Evolutionary conservation across 2,329 filamentous ascomycete species (phyloP).

Genomic region (Apiospora arundinis): DNA sequence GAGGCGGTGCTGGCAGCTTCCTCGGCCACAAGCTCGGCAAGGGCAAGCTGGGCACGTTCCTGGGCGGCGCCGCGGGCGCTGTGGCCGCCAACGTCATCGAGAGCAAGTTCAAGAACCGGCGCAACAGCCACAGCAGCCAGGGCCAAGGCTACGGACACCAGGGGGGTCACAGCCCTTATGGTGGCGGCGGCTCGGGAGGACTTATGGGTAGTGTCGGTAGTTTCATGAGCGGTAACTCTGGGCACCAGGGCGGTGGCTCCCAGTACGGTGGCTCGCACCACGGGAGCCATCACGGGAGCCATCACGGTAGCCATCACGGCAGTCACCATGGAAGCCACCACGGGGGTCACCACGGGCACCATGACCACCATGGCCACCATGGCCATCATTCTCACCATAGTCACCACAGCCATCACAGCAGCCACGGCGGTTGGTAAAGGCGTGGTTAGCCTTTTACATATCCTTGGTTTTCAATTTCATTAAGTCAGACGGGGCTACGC

Average conservation of each 20-base stretch:
- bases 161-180: conserved; percentile 22
- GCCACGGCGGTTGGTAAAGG: conserved; percentile 11
- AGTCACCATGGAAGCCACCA: conserved; percentile 29
- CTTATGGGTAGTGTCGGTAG: conserved; percentile 32
- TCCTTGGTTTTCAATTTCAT: background rate
- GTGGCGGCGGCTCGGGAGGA: conserved; percentile 27
- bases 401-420: background rate
- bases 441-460: background rate
- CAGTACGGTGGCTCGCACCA: conserved; percentile 28
- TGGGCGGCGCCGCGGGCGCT: conserved; percentile 60
- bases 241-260: conserved; percentile 23
- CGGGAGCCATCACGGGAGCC: conserved; percentile 30
- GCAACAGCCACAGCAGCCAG: conserved; percentile 27
- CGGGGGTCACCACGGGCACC: conserved; percentile 27
- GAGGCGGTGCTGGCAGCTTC: conserved; percentile 59
- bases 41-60: conserved; percentile 58
- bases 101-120: conserved; percentile 44
- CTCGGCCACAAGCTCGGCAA: conserved; percentile 61
- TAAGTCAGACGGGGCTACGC: background rate
- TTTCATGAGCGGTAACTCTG: conserved; percentile 28
- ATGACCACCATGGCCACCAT: conserved; percentile 25
- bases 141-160: conserved; percentile 28
- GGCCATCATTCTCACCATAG: conserved; percentile 14
- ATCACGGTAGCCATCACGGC: conserved; percentile 29
- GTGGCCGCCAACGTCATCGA: conserved; percentile 61